Conservation (phyloP, 2,329 filamentous ascomycete genomes). For the Penicillium oxalicum region DNA sequence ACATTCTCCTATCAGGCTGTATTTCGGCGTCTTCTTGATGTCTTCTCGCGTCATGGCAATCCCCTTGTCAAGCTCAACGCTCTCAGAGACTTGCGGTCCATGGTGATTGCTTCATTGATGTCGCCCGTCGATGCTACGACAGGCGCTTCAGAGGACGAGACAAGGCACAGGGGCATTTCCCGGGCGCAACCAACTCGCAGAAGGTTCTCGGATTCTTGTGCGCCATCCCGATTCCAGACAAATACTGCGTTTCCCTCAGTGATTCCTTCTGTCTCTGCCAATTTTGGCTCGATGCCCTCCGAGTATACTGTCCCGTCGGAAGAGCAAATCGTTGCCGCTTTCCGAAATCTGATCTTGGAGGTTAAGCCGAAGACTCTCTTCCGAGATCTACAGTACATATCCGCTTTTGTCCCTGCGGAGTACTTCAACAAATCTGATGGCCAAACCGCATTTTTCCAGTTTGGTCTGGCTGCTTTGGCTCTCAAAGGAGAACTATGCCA, state of each 20-base stretch:
- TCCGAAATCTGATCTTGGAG: constrained; percentile 62
- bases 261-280: constrained; percentile 25
- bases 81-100: constrained; percentile 72
- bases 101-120: constrained; percentile 70
- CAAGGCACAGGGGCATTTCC: not conserved
- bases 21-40: constrained; percentile 71
- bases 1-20: constrained; percentile 72
- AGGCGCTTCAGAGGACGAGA: constrained; percentile 1
- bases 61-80: constrained; percentile 80
- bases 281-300: constrained; percentile 34
- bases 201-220: constrained; percentile 29
- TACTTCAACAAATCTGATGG: constrained; percentile 54
- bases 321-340: constrained; percentile 56
- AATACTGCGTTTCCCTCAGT: constrained; percentile 19
- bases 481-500: constrained; percentile 83
- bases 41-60: constrained; percentile 85
- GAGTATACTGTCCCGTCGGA: constrained; percentile 53
- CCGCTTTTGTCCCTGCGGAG: constrained; percentile 54
- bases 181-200: constrained; percentile 19
- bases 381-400: constrained; percentile 69
- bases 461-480: constrained; percentile 77
- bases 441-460: constrained; percentile 82
- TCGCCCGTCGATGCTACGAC: constrained; percentile 25
- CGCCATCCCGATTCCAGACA: constrained; percentile 10
- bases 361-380: constrained; percentile 75